These are phyloP conservation scores for Kentomonas sorsogonicus DNA, from an alignment of 208 protist genomes.

Conservation along the genomic window DNA sequence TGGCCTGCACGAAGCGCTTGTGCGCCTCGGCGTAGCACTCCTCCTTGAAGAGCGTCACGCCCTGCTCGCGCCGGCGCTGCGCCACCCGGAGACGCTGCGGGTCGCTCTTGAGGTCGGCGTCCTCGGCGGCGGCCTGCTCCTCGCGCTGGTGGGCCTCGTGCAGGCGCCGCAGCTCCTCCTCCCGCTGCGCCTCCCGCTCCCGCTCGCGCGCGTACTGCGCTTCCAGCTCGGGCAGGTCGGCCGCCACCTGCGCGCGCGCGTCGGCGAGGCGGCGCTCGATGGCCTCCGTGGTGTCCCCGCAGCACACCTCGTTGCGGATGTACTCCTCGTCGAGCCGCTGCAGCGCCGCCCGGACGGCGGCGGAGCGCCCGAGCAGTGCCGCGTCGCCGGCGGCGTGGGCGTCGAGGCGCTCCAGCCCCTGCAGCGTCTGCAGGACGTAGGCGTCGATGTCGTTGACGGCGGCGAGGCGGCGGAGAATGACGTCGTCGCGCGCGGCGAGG, in stretches of 20 bases:
- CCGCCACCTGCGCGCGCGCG: conserved; percentile 27
- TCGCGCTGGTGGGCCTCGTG: conserved; percentile 42
- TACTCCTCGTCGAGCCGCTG: conserved; percentile 16
- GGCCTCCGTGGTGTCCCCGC: conserved; percentile 20
- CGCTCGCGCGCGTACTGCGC: conserved; percentile 34
- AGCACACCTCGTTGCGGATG: conserved; percentile 21
- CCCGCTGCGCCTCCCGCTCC: conserved; percentile 22
- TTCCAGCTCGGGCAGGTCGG: conserved; percentile 32
- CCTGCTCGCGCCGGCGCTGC: conserved; percentile 66
- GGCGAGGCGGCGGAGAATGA: conserved; percentile 37
- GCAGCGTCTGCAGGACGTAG: conserved; percentile 48
- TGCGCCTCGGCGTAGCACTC: conserved; percentile 65
- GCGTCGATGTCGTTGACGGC: conserved; percentile 61
- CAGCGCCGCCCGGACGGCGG: conserved; percentile 29
- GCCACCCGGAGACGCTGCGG: conserved; percentile 67
- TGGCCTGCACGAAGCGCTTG: conserved; percentile 73
- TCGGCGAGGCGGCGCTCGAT: conserved; percentile 19
- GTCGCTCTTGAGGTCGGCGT: conserved; percentile 57
- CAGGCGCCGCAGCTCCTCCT: conserved; percentile 39
- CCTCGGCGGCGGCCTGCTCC: conserved; percentile 18
- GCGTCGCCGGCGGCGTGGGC: conserved; percentile 12
- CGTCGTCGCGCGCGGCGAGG: conserved; percentile 30
- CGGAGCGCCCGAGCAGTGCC: conserved; percentile 17
- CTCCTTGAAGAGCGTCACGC: conserved; percentile 60
- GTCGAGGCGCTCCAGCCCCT: conserved; percentile 18